These are phyloP conservation scores for Stachybotrys elegans DNA, from an alignment of 2,329 filamentous ascomycete species.

Conservation along the genomic window DNA sequence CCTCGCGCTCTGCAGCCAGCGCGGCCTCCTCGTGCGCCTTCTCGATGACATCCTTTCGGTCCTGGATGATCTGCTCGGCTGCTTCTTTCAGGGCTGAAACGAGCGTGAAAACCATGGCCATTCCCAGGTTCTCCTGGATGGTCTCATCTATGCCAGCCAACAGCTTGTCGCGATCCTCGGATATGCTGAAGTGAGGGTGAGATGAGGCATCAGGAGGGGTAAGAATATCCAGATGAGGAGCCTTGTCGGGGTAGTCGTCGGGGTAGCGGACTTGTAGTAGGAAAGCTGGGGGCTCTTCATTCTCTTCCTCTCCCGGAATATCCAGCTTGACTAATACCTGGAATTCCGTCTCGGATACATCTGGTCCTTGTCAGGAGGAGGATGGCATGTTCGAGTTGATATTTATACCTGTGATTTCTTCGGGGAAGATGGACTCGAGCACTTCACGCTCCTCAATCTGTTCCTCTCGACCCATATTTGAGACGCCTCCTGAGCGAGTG, in stretches of 20 bases:
- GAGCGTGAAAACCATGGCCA: slow-evolving; percentile 95
- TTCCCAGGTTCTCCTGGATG: slow-evolving; percentile 89
- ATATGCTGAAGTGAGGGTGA: slow-evolving; percentile 72
- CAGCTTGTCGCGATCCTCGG: slow-evolving; percentile 71
- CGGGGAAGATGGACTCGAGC: slow-evolving; percentile 95
- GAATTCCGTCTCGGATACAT: slow-evolving; percentile 86
- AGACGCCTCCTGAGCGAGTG: too few species aligned
- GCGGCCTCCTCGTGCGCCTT: slow-evolving; percentile 51
- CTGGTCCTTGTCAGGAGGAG: slow-evolving; percentile 37
- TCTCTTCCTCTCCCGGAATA: slow-evolving; percentile 59
- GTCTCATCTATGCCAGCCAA: slow-evolving; percentile 67
- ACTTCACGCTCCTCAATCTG: slow-evolving; percentile 96
- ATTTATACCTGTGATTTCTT: slow-evolving; percentile 80
- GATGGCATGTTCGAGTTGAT: neutral
- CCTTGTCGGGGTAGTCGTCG: slow-evolving; percentile 83
- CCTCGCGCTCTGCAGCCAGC: slow-evolving; percentile 70
- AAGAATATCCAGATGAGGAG: slow-evolving; percentile 76
- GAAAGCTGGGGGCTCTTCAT: slow-evolving; percentile 63
- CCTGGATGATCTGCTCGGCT: slow-evolving; percentile 77
- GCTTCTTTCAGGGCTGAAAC: slow-evolving; percentile 83
- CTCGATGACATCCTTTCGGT: slow-evolving; percentile 62
- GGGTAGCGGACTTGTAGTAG: slow-evolving; percentile 84
- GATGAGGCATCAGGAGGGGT: slow-evolving; percentile 63
- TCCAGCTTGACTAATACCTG: slow-evolving; percentile 84
- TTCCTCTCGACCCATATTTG: slow-evolving; percentile 72